Evolutionary conservation across 768 basidiomycete species (phyloP), one percentile per base, ranked within the genome.

Genomic region (Mycena haematopus): DNA sequence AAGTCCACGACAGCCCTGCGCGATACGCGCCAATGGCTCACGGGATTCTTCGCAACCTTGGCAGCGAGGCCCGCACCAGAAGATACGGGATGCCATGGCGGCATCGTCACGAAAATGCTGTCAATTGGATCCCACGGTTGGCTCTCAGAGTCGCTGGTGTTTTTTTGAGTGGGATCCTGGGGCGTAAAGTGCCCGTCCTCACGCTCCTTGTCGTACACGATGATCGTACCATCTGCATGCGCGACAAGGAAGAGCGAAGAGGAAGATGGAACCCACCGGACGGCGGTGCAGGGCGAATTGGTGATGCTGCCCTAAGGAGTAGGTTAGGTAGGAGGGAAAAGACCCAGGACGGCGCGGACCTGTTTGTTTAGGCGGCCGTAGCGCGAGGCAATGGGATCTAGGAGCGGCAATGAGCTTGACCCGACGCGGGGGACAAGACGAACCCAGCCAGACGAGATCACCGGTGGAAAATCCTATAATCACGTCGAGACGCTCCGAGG

Each of bases 401-500:
- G 7, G 25, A 45, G 38, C 31, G 46, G 24, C 10, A 45, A 62
- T 56, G 36, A 60, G 38, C 56, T 51, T 31, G 46, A 29, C 61
- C 60, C 61, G 38, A 68, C 17, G 40, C 47, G 29, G 57, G 9
- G 60, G 24, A 49, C 35, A 46, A 27, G 52, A 17, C 22, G 66
- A 65, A 92, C 96, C 96, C 58, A 99, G 81, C 97, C 97, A 99
- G 52, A 99, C 77, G 38, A 99, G 79, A 77, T 99, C 97, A n/a
- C 97, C 97, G 0, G 95, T 92, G 64, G 80, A 84, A 72, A 97
- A 98, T 6, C 96, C 97, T 69, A 98, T 90, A 61, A 98, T 84
- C 7, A 97, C 81, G 69, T 98, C 96, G 35, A 98, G 76, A 46
- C 87, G 86, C 44, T 94, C 89, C 13, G 89, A 77, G 3, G 87